Evolutionary conservation across 805 yeast genomes (phyloP).

Genomic region (Lipomyces mesembrius): DNA sequence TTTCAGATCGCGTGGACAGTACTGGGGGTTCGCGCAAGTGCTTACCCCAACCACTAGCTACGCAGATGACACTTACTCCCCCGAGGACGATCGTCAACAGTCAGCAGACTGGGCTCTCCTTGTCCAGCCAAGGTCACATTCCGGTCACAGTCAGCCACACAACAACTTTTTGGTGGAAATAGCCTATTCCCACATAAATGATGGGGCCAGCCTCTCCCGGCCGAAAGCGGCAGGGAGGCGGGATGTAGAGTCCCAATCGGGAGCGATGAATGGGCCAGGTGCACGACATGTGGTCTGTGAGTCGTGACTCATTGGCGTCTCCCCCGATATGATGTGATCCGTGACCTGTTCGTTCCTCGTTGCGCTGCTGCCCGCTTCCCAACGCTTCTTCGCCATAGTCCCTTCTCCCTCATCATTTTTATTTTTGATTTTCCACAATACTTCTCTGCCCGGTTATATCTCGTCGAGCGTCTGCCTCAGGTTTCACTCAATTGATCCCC

Average conservation of each 20-base stretch:
- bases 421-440: background rate
- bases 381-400: background rate
- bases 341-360: constrained; percentile 9
- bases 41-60: background rate
- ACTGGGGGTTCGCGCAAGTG: too few relatives aligned
- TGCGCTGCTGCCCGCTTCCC: constrained; percentile 9
- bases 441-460: background rate
- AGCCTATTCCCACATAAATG: background rate
- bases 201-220: background rate
- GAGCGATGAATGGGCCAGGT: background rate
- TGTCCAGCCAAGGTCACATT: background rate
- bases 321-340: constrained; percentile 4
- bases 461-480: constrained; percentile 3
- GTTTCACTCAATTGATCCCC: background rate
- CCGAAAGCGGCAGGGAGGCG: background rate
- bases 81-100: too few relatives aligned
- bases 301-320: constrained; percentile 4
- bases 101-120: background rate
- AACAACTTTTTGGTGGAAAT: background rate
- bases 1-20: too few relatives aligned
- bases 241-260: background rate
- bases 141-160: background rate
- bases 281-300: constrained; percentile 11
- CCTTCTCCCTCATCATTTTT: background rate
- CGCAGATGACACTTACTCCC: too few relatives aligned